Conservation (phyloP, 495 filamentous ascomycete genomes). For the Barbatosphaeria neglecta region DNA sequence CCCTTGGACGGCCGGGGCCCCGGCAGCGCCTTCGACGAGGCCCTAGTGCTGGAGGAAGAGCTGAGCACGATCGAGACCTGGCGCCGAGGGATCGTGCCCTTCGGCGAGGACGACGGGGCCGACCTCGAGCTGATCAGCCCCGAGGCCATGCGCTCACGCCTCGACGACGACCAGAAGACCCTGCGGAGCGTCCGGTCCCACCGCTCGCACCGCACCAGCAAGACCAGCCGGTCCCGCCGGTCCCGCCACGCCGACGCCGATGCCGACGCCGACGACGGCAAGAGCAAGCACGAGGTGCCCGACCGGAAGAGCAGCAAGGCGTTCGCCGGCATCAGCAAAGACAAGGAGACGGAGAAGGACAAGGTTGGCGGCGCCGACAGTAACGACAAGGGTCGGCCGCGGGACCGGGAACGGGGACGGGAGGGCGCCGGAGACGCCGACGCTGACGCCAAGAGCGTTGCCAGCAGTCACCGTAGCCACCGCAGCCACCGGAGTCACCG, state of each 20-base stretch:
- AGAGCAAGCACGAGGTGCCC: conserved; percentile 11
- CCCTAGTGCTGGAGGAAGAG: conserved; percentile 37
- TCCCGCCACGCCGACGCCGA: conserved; percentile 9
- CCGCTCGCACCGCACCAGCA: conserved; percentile 10
- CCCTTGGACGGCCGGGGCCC: neutral
- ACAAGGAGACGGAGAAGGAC: conserved; percentile 7
- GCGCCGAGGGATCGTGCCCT: conserved; percentile 60
- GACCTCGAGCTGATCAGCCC: conserved; percentile 83
- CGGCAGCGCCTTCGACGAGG: conserved; percentile 28
- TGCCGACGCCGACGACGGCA: conserved; percentile 14
- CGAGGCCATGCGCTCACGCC: conserved; percentile 49
- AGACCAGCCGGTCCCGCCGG: conserved; percentile 7
- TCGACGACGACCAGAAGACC: conserved; percentile 11
- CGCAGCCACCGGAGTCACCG: conserved; percentile 16
- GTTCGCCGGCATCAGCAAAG: too few relatives aligned
- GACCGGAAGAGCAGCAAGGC: conserved; percentile 17
- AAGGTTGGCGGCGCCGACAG: neutral
- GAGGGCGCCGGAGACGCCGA: too few relatives aligned
- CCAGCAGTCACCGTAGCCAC: conserved; percentile 16
- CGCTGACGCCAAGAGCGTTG: conserved; percentile 1
- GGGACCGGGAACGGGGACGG: too few relatives aligned
- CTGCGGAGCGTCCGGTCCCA: conserved; percentile 7
- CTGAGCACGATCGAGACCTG: conserved; percentile 66
- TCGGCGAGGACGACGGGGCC: conserved; percentile 56
- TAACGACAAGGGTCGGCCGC: neutral